phyloP scores from a whole-genome alignment of 148 eudicot genomes.

The Rhododendron molle region DNA sequence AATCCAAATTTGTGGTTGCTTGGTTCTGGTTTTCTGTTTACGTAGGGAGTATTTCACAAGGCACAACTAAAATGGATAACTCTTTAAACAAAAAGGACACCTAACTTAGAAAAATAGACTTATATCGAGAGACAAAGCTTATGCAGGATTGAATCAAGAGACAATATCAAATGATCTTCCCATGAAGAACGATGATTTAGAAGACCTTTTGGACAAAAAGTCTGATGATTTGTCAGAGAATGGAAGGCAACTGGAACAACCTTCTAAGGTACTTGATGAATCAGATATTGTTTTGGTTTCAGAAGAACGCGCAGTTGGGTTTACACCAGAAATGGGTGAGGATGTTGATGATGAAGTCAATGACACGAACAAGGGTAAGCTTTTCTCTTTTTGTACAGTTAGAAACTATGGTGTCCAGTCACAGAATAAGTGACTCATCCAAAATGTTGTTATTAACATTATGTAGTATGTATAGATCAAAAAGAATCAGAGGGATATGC shows the following conservation, averaged over 20 bases:
- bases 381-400: neutral
- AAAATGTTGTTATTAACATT: neutral
- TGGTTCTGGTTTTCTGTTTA: neutral
- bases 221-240: neutral
- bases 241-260: neutral
- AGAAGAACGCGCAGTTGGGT: neutral
- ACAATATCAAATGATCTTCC: constrained; percentile 10
- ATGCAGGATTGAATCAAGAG: constrained; percentile 19
- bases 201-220: constrained; percentile 7
- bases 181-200: constrained; percentile 10
- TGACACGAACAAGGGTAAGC: constrained; percentile 9
- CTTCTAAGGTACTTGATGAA: constrained; percentile 9
- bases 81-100: neutral
- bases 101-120: neutral
- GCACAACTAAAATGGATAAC: neutral
- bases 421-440: neutral
- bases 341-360: constrained; percentile 11
- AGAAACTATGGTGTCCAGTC: neutral
- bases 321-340: neutral
- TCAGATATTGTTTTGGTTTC: neutral
- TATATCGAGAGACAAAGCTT: neutral
- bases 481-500: constrained; percentile 15
- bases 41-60: neutral
- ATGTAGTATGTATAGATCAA: neutral
- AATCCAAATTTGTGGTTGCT: neutral